These are phyloP conservation scores for Mycena indigotica DNA, from an alignment of 768 basidiomycete species.

Conservation along the genomic window DNA sequence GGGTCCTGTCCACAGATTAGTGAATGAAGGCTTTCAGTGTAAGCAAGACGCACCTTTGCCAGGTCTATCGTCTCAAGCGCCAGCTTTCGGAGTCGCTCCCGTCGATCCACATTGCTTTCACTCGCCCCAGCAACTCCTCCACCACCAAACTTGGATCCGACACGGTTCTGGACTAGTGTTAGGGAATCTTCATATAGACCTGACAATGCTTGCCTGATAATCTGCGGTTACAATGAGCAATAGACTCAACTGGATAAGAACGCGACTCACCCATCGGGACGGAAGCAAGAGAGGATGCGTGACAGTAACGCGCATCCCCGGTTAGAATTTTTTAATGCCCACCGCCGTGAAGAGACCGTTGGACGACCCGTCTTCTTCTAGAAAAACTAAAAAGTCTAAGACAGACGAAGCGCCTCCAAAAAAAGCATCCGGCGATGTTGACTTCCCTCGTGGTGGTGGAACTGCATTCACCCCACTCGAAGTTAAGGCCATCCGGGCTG, in stretches of 20 bases:
- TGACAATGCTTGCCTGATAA: constrained; percentile 58
- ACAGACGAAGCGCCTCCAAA: constrained; percentile 24
- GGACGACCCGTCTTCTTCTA: constrained; percentile 52
- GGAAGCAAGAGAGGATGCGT: neutral
- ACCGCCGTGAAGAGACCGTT: constrained; percentile 64
- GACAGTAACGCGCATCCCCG: neutral
- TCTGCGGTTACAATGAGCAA: constrained; percentile 41
- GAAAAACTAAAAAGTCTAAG: constrained; percentile 66
- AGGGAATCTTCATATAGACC: constrained; percentile 6
- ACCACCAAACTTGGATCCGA: constrained; percentile 93
- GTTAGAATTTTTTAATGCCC: constrained; percentile 35
- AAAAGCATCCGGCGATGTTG: constrained; percentile 67
- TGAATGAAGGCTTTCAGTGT: neutral
- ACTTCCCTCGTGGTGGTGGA: constrained; percentile 96
- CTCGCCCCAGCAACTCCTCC: constrained; percentile 95
- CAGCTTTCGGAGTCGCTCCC: constrained; percentile 92
- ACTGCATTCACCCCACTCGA: constrained; percentile 86
- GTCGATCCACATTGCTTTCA: constrained; percentile 92
- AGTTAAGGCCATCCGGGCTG: constrained; percentile 81
- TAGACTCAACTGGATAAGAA: neutral
- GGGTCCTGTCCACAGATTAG: constrained; percentile 68
- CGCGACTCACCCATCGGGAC: constrained; percentile 34
- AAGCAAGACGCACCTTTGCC: constrained; percentile 69
- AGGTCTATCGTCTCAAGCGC: constrained; percentile 97
- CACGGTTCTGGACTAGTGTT: constrained; percentile 69